These are phyloP conservation scores for Ceratocystis smalleyi DNA, from an alignment of 2,329 filamentous ascomycete genomes.

Conservation along the genomic window DNA sequence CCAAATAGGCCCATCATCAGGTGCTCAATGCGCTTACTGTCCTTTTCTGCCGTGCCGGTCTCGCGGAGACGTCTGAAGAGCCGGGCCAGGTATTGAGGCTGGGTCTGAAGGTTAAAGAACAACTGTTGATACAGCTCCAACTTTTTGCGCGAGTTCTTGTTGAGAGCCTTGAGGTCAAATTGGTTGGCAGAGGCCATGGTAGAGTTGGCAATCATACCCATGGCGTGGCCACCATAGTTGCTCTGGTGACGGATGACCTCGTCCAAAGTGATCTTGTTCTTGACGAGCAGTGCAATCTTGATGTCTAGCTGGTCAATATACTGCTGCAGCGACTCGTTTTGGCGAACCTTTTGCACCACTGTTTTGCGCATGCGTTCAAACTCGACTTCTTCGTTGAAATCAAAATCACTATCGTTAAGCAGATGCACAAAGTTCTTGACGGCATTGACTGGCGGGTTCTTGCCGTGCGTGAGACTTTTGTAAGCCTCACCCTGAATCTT, in stretches of 20 bases:
- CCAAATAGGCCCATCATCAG: slow-evolving; percentile 94
- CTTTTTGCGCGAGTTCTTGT: slow-evolving; percentile 91
- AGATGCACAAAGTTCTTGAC: slow-evolving; percentile 97
- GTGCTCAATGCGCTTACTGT: slow-evolving; percentile 81
- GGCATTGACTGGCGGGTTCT: slow-evolving; percentile 90
- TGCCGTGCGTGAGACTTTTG: slow-evolving; percentile 88
- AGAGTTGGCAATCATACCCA: slow-evolving; percentile 72
- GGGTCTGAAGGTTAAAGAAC: slow-evolving; percentile 93
- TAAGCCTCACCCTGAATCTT: slow-evolving; percentile 96
- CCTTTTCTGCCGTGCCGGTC: slow-evolving; percentile 73
- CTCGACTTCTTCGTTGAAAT: slow-evolving; percentile 97
- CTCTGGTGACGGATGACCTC: slow-evolving; percentile 95
- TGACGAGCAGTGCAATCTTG: slow-evolving; percentile 94
- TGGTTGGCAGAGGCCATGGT: slow-evolving; percentile 79
- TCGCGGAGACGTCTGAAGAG: slow-evolving; percentile 75
- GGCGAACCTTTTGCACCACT: slow-evolving; percentile 89
- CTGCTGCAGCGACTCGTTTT: slow-evolving; percentile 93
- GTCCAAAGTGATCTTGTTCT: slow-evolving; percentile 98
- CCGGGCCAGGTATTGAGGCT: slow-evolving; percentile 82
- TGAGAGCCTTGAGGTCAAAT: slow-evolving; percentile 90
- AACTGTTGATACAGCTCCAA: slow-evolving; percentile 93
- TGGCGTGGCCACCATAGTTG: slow-evolving; percentile 82
- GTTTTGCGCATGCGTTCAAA: slow-evolving; percentile 90
- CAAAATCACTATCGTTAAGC: slow-evolving; percentile 94
- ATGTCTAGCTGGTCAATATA: slow-evolving; percentile 98